Conservation (phyloP, 1,284 basidiomycete species). For the Malassezia caprae region DNA sequence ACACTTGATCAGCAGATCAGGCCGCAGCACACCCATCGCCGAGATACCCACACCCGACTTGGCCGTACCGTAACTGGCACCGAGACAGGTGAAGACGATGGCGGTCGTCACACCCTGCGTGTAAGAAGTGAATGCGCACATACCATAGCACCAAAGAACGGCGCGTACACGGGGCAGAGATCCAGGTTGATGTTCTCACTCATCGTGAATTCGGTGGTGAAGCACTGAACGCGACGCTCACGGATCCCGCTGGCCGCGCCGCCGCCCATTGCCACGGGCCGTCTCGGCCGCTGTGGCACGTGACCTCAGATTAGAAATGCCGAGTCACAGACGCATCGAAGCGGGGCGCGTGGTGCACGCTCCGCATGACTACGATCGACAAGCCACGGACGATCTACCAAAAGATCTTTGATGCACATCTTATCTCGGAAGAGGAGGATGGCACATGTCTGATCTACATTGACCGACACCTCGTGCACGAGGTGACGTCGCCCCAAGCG, state of each 20-base stretch:
- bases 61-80: conserved; percentile 91
- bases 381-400: conserved; percentile 38
- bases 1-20: conserved; percentile 97
- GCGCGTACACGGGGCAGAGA: conserved; percentile 55
- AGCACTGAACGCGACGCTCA: background rate
- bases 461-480: conserved; percentile 45
- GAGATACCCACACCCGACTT: conserved; percentile 97
- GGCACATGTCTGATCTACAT: conserved; percentile 45
- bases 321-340: background rate
- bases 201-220: conserved; percentile 15
- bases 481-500: conserved; percentile 46
- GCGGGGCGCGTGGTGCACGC: background rate
- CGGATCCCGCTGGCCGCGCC: background rate
- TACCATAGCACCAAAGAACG: conserved; percentile 94
- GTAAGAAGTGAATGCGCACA: conserved; percentile 38
- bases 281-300: conserved; percentile 6
- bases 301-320: conserved; percentile 10
- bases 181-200: conserved; percentile 39
- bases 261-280: conserved; percentile 14
- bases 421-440: conserved; percentile 38
- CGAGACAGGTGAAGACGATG: conserved; percentile 91
- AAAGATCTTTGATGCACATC: conserved; percentile 44
- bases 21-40: conserved; percentile 85
- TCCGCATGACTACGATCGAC: background rate
- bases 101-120: conserved; percentile 81